A percentile compares a stretch with the other conserved stretches of the same genome.
Evolutionary conservation across 495 filamentous ascomycete genomes (phyloP).

Genomic region (Penicillium canescens): DNA sequence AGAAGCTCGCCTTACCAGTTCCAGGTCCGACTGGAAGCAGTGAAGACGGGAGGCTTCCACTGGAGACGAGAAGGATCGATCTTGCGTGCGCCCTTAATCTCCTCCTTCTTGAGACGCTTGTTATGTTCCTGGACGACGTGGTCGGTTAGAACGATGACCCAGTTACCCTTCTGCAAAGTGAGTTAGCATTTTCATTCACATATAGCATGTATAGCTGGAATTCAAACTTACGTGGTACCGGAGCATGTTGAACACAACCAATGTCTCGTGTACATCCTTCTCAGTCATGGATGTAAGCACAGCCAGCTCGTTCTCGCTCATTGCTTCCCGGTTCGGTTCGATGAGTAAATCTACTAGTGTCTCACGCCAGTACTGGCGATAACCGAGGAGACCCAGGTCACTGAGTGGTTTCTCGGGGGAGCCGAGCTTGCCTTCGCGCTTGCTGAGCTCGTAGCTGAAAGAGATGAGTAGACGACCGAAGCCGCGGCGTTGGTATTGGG

Average conservation of each 20-base stretch:
- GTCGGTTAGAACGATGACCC: slow-evolving; percentile 84
- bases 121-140: slow-evolving; percentile 77
- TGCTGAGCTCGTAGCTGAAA: slow-evolving; percentile 96
- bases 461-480: slow-evolving; percentile 92
- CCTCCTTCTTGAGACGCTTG: slow-evolving; percentile 72
- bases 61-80: slow-evolving; percentile 78
- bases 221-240: slow-evolving; percentile 67
- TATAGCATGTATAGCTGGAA: background rate
- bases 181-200: slow-evolving; percentile 20
- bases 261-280: slow-evolving; percentile 87
- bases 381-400: slow-evolving; percentile 87
- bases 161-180: slow-evolving; percentile 71
- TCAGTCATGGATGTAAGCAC: slow-evolving; percentile 87
- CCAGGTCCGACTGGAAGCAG: slow-evolving; percentile 86
- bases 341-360: slow-evolving; percentile 83
- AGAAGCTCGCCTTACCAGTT: slow-evolving; percentile 67
- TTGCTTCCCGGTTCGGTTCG: slow-evolving; percentile 57
- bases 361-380: slow-evolving; percentile 96
- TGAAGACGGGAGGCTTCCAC: slow-evolving; percentile 97
- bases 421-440: slow-evolving; percentile 90
- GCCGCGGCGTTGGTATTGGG: slow-evolving; percentile 92
- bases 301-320: slow-evolving; percentile 80
- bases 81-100: slow-evolving; percentile 67
- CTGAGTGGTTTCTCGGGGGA: slow-evolving; percentile 96
- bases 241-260: slow-evolving; percentile 92